A percentile compares a stretch with the other conserved stretches of the same genome.
These are phyloP conservation scores for Metschnikowia borealis DNA, from an alignment of 805 yeast species.

Conservation along the genomic window DNA sequence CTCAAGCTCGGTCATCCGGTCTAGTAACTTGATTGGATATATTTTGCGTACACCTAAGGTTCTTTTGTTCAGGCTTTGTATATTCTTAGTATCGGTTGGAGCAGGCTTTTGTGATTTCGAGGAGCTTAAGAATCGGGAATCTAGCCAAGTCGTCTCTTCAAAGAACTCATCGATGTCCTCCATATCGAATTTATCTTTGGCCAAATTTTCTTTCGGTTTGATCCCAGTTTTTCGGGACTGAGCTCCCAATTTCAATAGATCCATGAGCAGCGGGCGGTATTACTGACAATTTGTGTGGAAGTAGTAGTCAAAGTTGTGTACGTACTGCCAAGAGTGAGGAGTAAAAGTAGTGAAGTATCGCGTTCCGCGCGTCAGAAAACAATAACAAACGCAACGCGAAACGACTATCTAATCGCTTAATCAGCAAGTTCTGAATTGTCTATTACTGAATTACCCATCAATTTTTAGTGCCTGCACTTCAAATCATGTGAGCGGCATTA, in stretches of 20 bases:
- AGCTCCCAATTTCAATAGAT: constrained; percentile 47
- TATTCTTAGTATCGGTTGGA: background rate
- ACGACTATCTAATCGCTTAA: background rate
- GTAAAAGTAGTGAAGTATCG: background rate
- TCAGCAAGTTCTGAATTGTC: background rate
- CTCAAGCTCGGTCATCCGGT: background rate
- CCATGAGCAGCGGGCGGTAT: constrained; percentile 23
- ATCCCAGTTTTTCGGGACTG: constrained; percentile 67
- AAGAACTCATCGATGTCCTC: constrained; percentile 71
- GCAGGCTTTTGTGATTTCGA: background rate
- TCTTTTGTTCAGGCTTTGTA: background rate
- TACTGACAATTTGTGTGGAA: background rate
- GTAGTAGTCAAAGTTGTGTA: background rate
- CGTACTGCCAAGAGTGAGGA: background rate
- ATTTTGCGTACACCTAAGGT: constrained; percentile 2
- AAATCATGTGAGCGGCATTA: background rate
- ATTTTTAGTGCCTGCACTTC: background rate
- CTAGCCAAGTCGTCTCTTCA: constrained; percentile 31
- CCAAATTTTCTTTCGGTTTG: constrained; percentile 42
- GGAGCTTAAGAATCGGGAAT: background rate
- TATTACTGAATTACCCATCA: background rate
- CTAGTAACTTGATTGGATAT: background rate
- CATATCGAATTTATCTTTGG: constrained; percentile 57
- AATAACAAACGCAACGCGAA: constrained; percentile 1
- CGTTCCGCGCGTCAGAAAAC: background rate